Evolutionary conservation across 1,284 basidiomycete genomes (phyloP), one percentile per base, ranked within the genome.

Genomic region (Xerocomus minutiporus): DNA sequence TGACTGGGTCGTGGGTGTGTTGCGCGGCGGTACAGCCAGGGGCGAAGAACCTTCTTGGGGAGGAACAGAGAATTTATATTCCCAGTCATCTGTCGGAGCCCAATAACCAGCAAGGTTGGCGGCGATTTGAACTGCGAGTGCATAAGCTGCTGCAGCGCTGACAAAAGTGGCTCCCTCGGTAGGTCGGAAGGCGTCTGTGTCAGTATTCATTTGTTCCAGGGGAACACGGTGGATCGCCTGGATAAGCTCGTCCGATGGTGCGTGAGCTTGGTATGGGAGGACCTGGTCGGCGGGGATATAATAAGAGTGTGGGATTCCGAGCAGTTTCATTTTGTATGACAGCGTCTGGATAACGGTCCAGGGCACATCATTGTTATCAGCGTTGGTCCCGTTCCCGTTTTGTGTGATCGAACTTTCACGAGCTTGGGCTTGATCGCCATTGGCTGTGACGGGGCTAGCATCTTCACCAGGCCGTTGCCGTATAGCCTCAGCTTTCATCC

Each of bases 31-130:
- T 58, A 61, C 5, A 59, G 55, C n/a, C 52, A 59, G 42, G 41
- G 57, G 34, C 1, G 57, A 58, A 40, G 65, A 52, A 28, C 42
- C 46, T n/a, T 52, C 50, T 26, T 65, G 53, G 5, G 65, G 62
- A 0, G 67, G 57, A n/a, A 66, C 46, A 5, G 70, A 62, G 57
- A 80, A 79, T 55, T 77, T 79, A 58, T 80, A 82, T 25, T 81
- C 77, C 78, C 81, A 90, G 51, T 84, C 82, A 56, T 91, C 85
- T 2, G 86, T 86, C 1, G 85, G 75, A 31, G 78, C 75, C 84
- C 85, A 91, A 59, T 71, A 83, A 9, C 70, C 71, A 28, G 81
- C 78, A 3, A 89, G 60, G 34, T 73, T 71, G 0, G 81, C 75
- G 0, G 82, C 85, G 31, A 86, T 83, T 60, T 89, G 81, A 8